phyloP scores from a whole-genome alignment of 169 alveolate species.

The Besnoitia besnoiti region DNA sequence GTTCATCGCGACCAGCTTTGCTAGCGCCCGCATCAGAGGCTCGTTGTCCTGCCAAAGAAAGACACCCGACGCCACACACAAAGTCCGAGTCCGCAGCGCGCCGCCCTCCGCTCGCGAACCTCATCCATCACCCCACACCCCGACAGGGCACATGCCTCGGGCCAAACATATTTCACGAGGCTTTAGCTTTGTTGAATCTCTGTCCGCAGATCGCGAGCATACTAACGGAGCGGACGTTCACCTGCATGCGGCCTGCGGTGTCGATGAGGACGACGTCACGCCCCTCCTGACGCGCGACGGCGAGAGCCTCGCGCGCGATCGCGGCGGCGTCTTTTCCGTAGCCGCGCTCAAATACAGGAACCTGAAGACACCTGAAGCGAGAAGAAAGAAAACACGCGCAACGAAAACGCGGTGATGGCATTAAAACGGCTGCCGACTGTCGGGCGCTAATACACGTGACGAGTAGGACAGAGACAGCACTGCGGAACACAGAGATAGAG shows the following conservation, averaged over 20 bases:
- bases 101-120: background rate
- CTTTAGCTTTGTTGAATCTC: no score
- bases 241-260: conserved; percentile 99
- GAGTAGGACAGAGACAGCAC: background rate
- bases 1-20: conserved; percentile 95
- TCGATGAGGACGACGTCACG: conserved; percentile 98
- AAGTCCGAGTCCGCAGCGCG: no score
- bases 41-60: conserved; percentile 89
- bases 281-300: conserved; percentile 90
- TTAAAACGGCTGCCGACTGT: no score
- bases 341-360: conserved; percentile 97
- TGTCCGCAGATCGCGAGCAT: no score
- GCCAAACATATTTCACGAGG: no score
- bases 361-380: conserved; percentile 86
- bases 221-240: no score
- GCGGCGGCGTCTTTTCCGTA: conserved; percentile 99
- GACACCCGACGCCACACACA: background rate
- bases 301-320: conserved; percentile 94
- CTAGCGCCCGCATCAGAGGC: conserved; percentile 97
- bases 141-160: no score
- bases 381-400: background rate
- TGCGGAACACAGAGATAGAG: background rate
- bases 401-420: background rate
- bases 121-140: background rate
- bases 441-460: background rate